Base-by-base conservation (phyloP, 495 filamentous ascomycete species). In the Aspergillus wentii region DNA sequence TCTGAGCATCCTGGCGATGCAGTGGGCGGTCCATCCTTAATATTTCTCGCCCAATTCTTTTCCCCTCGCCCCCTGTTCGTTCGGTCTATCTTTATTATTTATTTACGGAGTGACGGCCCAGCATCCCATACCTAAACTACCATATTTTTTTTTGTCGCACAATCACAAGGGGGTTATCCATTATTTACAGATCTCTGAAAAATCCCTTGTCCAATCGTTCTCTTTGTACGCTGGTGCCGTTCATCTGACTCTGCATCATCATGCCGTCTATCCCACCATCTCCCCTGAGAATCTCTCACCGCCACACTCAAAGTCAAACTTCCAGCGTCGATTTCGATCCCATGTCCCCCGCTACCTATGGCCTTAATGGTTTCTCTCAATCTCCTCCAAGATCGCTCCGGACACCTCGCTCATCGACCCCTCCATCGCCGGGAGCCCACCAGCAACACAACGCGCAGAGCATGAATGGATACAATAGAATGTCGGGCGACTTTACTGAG, bases 261-360 rank as follows among this genome's bases (percentile, higher is more conserved):
- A 61, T 61, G 57, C 52, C 57, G 19, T 39, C 51, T 23, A 72
- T 76, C 68, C 69, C 75, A 39, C 74, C 75, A 29, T 78, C 83
- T 50, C 84, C 85, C 42, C 70, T 73, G 45, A 75, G 68, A 44
- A 44, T 64, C 34, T 77, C 78, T 56, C 83, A 79, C 53, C 79
- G 80, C 49, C 72, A 79, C 48, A 55, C 16, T 17, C 41, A 40
- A 22, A 55, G 44, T 38, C 47, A 33, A 18, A 72, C 78, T 18
- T 87, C 86, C 4, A 57, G 46, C 43, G 56, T 82, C 52, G 79
- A 85, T 49, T 64, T 75, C 56, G 67, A 69, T 40, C 58, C 66
- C 37, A 54, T 71, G 48, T 59, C 77, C 53, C 55, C 68, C 2
- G 54, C 57, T 8, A 57, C 57, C 11, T 54, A 54, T 30, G 52